phyloP scores from a whole-genome alignment of 1,284 basidiomycete genomes.

The Apiotrichum mycotoxinovorans region DNA sequence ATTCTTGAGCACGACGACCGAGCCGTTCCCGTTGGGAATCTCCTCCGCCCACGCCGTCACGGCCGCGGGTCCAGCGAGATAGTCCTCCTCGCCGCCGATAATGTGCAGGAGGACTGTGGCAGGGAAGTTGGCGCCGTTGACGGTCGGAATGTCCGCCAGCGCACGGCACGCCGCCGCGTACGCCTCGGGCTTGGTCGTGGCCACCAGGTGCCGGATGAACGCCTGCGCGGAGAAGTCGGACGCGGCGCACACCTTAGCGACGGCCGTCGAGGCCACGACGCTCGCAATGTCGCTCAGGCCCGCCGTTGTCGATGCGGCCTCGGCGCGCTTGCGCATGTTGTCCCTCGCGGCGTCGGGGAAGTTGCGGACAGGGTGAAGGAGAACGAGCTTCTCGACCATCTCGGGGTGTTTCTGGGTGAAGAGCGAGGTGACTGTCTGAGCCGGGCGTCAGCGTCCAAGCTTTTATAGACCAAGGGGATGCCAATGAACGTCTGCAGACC shows the following conservation, averaged over 20 bases:
- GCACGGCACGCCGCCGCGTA: constrained; percentile 31
- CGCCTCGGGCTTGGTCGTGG: constrained; percentile 24
- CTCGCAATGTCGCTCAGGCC: constrained; percentile 25
- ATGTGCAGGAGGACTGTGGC: constrained; percentile 25
- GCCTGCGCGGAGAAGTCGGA: constrained; percentile 18
- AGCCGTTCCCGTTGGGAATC: constrained; percentile 19
- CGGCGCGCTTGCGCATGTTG: constrained; percentile 26
- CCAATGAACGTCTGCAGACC: too few species aligned
- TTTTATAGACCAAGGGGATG: too few species aligned
- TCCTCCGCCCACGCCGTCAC: constrained; percentile 21
- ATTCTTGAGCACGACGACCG: constrained; percentile 16
- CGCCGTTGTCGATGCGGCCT: constrained; percentile 15
- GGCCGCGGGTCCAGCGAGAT: constrained; percentile 25
- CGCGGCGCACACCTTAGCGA: constrained; percentile 19
- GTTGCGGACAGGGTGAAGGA: constrained; percentile 31
- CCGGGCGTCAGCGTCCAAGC: neutral
- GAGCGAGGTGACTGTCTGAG: constrained; percentile 27
- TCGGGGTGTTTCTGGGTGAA: constrained; percentile 24
- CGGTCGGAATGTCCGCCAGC: constrained; percentile 19
- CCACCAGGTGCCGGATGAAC: constrained; percentile 31
- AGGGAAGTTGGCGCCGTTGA: constrained; percentile 14
- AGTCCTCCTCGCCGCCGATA: constrained; percentile 32
- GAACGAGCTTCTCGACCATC: constrained; percentile 28
- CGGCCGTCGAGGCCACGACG: constrained; percentile 23
- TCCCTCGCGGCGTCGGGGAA: constrained; percentile 21